Conservation (phyloP, 306 rosid species). For the Quercus robur region DNA sequence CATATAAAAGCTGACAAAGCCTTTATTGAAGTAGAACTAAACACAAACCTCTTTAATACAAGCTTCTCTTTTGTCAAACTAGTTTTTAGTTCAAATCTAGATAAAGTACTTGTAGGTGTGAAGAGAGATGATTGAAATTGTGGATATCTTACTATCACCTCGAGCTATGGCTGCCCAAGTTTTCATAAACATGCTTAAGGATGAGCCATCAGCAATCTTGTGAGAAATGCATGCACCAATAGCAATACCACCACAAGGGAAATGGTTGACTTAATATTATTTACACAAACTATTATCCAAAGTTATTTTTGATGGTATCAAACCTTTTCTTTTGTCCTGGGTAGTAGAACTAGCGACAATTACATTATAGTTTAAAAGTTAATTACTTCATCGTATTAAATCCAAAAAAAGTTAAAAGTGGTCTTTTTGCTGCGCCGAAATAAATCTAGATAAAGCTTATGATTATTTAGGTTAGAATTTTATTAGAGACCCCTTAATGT, state of each 20-base stretch:
- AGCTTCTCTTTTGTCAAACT: conserved; percentile 5
- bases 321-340: too few relatives aligned
- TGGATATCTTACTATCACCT: not conserved
- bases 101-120: conserved; percentile 1
- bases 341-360: too few relatives aligned
- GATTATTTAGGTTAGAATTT: too few relatives aligned
- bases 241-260: conserved; percentile 25
- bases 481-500: too few relatives aligned
- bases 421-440: too few relatives aligned
- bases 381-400: too few relatives aligned
- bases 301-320: too few relatives aligned
- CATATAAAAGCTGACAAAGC: conserved; percentile 5
- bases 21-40: conserved; percentile 8
- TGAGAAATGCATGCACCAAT: conserved; percentile 26
- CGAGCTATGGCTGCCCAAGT: conserved; percentile 22
- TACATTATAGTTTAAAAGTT: too few relatives aligned
- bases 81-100: not conserved
- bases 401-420: too few relatives aligned
- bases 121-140: conserved; percentile 4
- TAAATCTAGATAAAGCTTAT: too few relatives aligned
- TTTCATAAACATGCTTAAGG: conserved; percentile 18
- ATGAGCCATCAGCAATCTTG: conserved; percentile 24
- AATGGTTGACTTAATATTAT: conserved; percentile 8
- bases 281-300: too few relatives aligned
- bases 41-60: conserved; percentile 13